Evolutionary conservation across 73 alveolate species (phyloP).

Genomic region (Strombidium stylifer): DNA sequence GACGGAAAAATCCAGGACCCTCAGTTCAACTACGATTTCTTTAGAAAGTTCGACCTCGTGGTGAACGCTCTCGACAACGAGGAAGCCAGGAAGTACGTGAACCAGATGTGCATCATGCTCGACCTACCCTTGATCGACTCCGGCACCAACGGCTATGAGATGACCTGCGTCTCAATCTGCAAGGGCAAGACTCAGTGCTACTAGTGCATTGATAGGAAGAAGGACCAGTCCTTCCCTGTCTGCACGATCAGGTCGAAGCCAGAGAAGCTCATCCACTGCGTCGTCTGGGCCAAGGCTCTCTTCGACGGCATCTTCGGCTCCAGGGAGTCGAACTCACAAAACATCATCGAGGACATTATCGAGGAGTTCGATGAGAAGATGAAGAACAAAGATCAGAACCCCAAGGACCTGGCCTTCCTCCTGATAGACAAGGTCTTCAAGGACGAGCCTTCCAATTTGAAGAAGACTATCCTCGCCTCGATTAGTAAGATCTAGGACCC

Average conservation of each 20-base stretch:
- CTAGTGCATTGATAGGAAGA: constrained; percentile 79
- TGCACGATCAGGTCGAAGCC: constrained; percentile 97
- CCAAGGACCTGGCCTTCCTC: too few relatives aligned
- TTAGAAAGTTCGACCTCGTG: constrained; percentile 79
- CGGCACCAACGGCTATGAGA: constrained; percentile 91
- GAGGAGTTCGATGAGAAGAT: constrained; percentile 43
- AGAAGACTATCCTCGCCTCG: too few relatives aligned
- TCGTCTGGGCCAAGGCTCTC: constrained; percentile 95
- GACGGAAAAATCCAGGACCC: constrained; percentile 78
- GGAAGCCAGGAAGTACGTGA: constrained; percentile 94
- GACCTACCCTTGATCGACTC: constrained; percentile 90
- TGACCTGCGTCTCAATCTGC: constrained; percentile 23
- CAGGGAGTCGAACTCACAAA: constrained; percentile 49
- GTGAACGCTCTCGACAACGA: constrained; percentile 94
- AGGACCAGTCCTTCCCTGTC: constrained; percentile 88
- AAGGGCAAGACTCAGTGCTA: constrained; percentile 94
- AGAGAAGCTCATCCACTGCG: constrained; percentile 93
- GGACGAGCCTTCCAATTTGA: too few relatives aligned
- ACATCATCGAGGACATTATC: constrained; percentile 57
- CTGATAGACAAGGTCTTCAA: too few relatives aligned
- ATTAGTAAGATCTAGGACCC: too few relatives aligned
- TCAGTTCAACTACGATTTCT: constrained; percentile 77
- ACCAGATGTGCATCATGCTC: constrained; percentile 81
- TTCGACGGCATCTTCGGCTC: constrained; percentile 86
- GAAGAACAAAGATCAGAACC: too few relatives aligned